Evolutionary conservation across 1,284 basidiomycete genomes (phyloP), one percentile per base, ranked within the genome.

Genomic region (Ganoderma resinaceum): DNA sequence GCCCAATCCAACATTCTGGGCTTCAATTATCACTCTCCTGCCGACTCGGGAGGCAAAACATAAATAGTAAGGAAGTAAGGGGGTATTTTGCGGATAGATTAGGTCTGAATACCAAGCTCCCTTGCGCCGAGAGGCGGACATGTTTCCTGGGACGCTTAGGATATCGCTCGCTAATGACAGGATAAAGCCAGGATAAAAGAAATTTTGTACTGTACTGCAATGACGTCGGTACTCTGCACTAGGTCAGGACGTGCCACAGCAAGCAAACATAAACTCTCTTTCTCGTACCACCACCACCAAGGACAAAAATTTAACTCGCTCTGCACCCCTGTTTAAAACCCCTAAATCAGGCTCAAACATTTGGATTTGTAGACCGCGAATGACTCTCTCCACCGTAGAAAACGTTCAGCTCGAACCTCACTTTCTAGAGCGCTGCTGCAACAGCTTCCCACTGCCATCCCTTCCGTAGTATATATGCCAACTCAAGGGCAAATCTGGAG

Each of bases 241-340:
- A 55, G 33, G 29, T 31, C 29, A 31, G 11, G 52, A 55, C 52
- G 2, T 55, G 52, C 52, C 52, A 55, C 29, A 18, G 29, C 52
- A 55, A 18, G 29, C 52, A 20, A 29, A 16, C 3, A 16, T 7
- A 31, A 55, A 55, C 52, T n/a, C 57, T 38, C 35, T 37, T 23
- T 59, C 57, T 59, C 57, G 31, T 35, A 59, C 57, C 57, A 59
- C 57, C 57, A 23, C 20, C 57, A 38, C 26, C 57, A 55, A 14
- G 29, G 18, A n/a, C n/a, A n/a, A n/a, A n/a, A n/a, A n/a, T n/a
- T 31, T 33, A 14, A 18, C 4, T 7, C 29, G 6, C 16, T 33
- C 16, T 31, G 11, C 29, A 0, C 9, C 6, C 8, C 9, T 18
- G 23, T 52, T 29, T 7, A 16, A 29, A 14, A 18, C 23, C 46